These are phyloP conservation scores for Boletus barrowsii DNA, from an alignment of 768 basidiomycete species.

Conservation along the genomic window DNA sequence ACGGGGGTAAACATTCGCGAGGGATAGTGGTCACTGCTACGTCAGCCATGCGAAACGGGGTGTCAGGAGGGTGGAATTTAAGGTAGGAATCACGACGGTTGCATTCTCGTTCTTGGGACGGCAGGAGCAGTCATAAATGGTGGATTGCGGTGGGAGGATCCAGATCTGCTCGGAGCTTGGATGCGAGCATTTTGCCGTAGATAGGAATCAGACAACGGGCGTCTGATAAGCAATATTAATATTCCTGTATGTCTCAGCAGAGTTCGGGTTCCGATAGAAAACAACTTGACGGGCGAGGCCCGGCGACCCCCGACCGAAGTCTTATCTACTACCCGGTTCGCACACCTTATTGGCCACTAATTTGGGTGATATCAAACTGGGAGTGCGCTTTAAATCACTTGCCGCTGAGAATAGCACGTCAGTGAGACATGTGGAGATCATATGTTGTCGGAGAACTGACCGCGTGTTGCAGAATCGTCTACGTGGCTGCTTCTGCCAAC, in stretches of 20 bases:
- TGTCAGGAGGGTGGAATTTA: neutral
- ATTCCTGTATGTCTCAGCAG: neutral
- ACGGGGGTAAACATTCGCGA: neutral
- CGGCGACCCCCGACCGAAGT: conserved; percentile 7
- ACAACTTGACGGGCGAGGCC: neutral
- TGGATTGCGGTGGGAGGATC: neutral
- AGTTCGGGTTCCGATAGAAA: conserved; percentile 1
- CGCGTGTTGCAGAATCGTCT: neutral
- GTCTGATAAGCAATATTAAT: conserved; percentile 6
- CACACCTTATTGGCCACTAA: conserved; percentile 1
- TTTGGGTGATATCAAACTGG: neutral
- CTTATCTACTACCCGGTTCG: conserved; percentile 17
- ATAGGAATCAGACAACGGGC: neutral
- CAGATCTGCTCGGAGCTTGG: neutral
- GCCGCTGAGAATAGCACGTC: neutral
- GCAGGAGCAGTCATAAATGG: conserved; percentile 18
- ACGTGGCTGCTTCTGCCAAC: too few relatives aligned
- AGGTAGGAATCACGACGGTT: neutral
- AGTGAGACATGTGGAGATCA: neutral
- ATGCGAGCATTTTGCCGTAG: neutral
- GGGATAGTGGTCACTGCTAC: neutral
- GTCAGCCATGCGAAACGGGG: conserved; percentile 9
- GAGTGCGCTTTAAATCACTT: neutral
- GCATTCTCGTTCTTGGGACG: neutral
- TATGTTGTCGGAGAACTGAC: neutral